Evolutionary conservation across 2,329 filamentous ascomycete genomes (phyloP).

Genomic region (Talaromyces marneffei): DNA sequence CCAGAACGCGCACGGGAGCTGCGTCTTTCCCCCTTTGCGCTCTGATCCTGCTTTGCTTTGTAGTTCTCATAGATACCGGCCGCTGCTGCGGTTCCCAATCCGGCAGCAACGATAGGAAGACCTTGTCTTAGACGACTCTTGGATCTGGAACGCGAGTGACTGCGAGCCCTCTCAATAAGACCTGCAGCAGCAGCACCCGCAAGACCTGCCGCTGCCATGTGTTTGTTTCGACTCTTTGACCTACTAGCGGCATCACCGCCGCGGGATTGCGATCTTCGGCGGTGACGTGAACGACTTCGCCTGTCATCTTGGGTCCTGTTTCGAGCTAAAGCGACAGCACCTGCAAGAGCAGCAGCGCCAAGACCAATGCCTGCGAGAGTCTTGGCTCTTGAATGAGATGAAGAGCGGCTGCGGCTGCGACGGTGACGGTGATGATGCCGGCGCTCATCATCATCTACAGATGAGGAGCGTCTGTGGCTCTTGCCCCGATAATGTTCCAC

Average conservation of each 20-base stretch:
- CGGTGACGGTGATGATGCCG: constrained; percentile 26
- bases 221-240: constrained; percentile 45
- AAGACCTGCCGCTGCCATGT: constrained; percentile 57
- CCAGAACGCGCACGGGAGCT: constrained; percentile 27
- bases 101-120: constrained; percentile 56
- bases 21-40: constrained; percentile 38
- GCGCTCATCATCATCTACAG: constrained; percentile 36
- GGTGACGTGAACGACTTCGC: constrained; percentile 43
- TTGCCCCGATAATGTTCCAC: constrained; percentile 46
- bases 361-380: constrained; percentile 49
- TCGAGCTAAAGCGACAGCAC: constrained; percentile 53
- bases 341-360: constrained; percentile 55
- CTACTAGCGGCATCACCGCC: constrained; percentile 23
- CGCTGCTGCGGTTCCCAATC: constrained; percentile 55
- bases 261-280: constrained; percentile 30
- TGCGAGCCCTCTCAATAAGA: constrained; percentile 53
- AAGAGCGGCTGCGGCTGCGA: constrained; percentile 41
- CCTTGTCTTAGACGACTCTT: constrained; percentile 52
- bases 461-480: constrained; percentile 40
- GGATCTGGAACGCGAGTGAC: constrained; percentile 52
- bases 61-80: constrained; percentile 59
- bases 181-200: constrained; percentile 58
- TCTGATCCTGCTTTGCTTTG: constrained; percentile 54
- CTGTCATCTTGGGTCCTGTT: constrained; percentile 48
- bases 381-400: constrained; percentile 45